These are phyloP conservation scores for Vicia faba DNA, from an alignment of 306 rosid species.

Conservation along the genomic window DNA sequence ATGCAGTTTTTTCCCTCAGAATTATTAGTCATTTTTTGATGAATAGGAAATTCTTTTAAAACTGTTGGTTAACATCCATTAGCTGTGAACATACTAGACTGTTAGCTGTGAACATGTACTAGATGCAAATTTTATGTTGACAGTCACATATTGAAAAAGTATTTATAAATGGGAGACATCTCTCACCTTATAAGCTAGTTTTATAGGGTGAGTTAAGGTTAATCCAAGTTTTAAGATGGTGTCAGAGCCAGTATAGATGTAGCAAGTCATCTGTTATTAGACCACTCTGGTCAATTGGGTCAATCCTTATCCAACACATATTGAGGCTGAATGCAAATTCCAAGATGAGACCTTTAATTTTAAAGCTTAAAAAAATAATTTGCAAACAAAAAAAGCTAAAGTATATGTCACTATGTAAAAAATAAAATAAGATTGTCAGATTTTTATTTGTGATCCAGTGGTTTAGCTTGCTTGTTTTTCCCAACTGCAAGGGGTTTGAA, in stretches of 20 bases:
- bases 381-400: no score
- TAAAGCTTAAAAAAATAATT: no score
- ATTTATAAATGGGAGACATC: neutral
- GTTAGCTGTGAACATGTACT: slow-evolving; percentile 11
- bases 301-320: neutral
- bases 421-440: no score
- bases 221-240: no score
- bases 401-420: no score
- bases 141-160: neutral
- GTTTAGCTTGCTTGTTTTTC: no score
- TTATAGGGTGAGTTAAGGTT: neutral
- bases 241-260: no score
- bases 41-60: neutral
- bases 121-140: slow-evolving; percentile 6
- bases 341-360: no score
- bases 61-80: neutral
- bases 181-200: neutral
- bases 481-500: no score
- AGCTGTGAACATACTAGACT: neutral
- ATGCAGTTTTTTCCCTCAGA: neutral
- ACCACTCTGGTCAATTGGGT: neutral
- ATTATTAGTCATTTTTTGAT: neutral
- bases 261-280: no score
- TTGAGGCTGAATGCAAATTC: no score
- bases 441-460: no score